phyloP scores from a whole-genome alignment of 345 rosid genomes.

The Excoecaria agallocha region DNA sequence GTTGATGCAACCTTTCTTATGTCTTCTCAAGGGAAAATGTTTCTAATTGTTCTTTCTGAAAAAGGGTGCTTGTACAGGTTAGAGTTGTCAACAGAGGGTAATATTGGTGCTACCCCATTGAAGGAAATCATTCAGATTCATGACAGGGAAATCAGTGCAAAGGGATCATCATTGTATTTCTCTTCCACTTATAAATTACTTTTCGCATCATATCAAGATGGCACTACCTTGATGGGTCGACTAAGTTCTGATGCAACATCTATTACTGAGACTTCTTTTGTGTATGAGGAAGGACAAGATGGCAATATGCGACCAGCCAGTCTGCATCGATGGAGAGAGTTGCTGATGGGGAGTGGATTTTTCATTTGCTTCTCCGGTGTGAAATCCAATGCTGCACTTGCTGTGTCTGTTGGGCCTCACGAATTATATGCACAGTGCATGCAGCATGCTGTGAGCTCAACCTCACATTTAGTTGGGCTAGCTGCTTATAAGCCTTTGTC shows the following conservation, averaged over 20 bases:
- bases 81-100: slow-evolving; percentile 69
- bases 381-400: slow-evolving; percentile 76
- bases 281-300: slow-evolving; percentile 78
- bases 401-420: slow-evolving; percentile 55
- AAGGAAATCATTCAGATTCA: slow-evolving; percentile 63
- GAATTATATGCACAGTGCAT: slow-evolving; percentile 73
- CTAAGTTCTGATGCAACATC: slow-evolving; percentile 63
- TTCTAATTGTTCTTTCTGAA: slow-evolving; percentile 87
- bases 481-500: slow-evolving; percentile 91
- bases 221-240: slow-evolving; percentile 75
- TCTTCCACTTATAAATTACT: slow-evolving; percentile 73
- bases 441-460: slow-evolving; percentile 74
- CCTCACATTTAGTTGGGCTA: slow-evolving; percentile 85
- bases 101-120: slow-evolving; percentile 82
- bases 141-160: slow-evolving; percentile 60
- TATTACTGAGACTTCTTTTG: slow-evolving; percentile 60
- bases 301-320: slow-evolving; percentile 67
- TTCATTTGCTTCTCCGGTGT: slow-evolving; percentile 74
- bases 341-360: slow-evolving; percentile 70
- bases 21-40: slow-evolving; percentile 78
- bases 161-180: slow-evolving; percentile 84
- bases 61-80: slow-evolving; percentile 72
- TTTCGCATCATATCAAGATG: slow-evolving; percentile 81
- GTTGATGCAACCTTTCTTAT: slow-evolving; percentile 80
- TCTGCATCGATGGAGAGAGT: slow-evolving; percentile 89